Evolutionary conservation across 2,329 filamentous ascomycete species (phyloP).

Genomic region (Cladosporium sp.): DNA sequence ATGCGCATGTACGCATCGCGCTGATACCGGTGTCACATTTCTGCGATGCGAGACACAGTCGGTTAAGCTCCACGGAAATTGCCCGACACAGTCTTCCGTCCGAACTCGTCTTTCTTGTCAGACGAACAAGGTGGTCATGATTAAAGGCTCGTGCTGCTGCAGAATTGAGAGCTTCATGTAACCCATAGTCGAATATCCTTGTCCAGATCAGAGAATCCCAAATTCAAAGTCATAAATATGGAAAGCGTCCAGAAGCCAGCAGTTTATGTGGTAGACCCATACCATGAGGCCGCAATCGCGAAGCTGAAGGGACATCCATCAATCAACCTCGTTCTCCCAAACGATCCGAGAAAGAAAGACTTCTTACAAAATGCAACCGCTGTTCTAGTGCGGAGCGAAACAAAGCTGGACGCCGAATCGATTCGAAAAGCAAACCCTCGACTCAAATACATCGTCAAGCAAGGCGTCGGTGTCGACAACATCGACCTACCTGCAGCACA

Average conservation of each 20-base stretch:
- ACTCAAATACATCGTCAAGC: conserved; percentile 43
- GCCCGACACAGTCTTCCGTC: no score
- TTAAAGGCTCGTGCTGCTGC: no score
- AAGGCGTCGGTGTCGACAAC: conserved; percentile 46
- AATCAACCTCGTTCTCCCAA: conserved; percentile 20
- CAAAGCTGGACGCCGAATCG: conserved; percentile 19
- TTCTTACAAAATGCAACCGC: conserved; percentile 23
- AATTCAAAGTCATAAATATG: not conserved
- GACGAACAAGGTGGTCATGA: no score
- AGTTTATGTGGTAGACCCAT: conserved; percentile 27
- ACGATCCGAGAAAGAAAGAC: conserved; percentile 15
- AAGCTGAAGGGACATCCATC: conserved; percentile 15
- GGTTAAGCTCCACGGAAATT: no score
- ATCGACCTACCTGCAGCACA: conserved; percentile 44
- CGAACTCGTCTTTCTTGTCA: no score
- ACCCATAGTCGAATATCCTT: no score
- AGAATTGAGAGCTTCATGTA: no score
- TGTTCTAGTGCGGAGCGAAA: conserved; percentile 25
- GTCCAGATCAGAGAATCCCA: no score
- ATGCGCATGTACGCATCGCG: no score
- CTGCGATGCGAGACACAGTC: no score
- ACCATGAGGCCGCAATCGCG: conserved; percentile 27
- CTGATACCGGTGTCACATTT: no score
- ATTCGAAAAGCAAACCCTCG: conserved; percentile 25
- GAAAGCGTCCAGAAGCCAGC: conserved; percentile 12